Percentiles rank a stretch among this genome's conserved stretches.
phyloP scores from a whole-genome alignment of 345 rosid genomes.

The Carallia pectinifolia region DNA sequence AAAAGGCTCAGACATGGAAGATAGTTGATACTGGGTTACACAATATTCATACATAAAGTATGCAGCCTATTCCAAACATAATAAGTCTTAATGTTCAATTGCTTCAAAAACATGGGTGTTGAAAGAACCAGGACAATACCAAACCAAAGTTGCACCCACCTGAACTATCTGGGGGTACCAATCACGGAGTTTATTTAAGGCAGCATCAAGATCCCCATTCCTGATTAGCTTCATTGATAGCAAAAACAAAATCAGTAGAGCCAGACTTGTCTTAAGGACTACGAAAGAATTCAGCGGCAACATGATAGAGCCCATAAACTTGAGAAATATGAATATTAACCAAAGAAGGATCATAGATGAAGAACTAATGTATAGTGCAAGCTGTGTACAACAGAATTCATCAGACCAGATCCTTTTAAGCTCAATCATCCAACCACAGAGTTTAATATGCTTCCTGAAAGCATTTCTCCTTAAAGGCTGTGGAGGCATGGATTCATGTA shows the following conservation, averaged over 20 bases:
- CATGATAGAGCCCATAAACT: neutral
- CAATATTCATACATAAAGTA: too few species aligned
- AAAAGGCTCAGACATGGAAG: too few species aligned
- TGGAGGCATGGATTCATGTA: too few species aligned
- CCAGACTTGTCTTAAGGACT: neutral
- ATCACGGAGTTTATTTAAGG: slow-evolving; percentile 56
- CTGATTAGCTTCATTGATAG: slow-evolving; percentile 59
- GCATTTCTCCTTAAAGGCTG: too few species aligned
- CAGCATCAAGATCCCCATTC: slow-evolving; percentile 78
- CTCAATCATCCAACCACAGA: neutral
- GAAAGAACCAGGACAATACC: neutral
- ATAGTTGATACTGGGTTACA: too few species aligned
- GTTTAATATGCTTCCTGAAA: neutral
- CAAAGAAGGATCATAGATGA: neutral
- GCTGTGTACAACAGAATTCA: neutral
- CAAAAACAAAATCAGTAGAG: slow-evolving; percentile 26
- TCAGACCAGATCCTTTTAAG: neutral
- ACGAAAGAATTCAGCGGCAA: neutral
- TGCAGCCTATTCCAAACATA: too few species aligned
- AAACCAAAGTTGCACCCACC: slow-evolving; percentile 36
- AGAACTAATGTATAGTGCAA: too few species aligned
- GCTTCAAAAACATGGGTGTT: neutral
- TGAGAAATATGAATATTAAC: neutral
- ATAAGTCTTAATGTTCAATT: too few species aligned
- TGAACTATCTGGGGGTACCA: slow-evolving; percentile 85